Base-by-base conservation (phyloP, 2,329 filamentous ascomycete species). In the Hansfordia pulvinata region DNA sequence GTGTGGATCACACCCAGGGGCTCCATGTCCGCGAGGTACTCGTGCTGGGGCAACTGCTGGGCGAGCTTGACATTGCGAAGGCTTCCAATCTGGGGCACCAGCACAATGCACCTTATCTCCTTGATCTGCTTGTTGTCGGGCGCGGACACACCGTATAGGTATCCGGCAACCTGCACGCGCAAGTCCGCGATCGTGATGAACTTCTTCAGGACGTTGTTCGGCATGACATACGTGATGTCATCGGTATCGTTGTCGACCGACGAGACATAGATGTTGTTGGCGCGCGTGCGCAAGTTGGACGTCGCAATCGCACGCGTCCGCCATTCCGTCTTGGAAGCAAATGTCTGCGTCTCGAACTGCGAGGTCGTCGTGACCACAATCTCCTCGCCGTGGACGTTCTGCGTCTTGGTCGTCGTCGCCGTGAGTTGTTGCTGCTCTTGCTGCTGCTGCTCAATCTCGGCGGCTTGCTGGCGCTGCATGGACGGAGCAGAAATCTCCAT, bases 401-500 rank as follows among this genome's bases (percentile, higher is more conserved):
- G 86, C 0, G 90, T 98, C 68, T 93, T 94, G 27, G 92, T 98
- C 0, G 90, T 96, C 12, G 94, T 88, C 10, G 90, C 90, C 17
- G 90, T 98, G 42, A 98, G 68, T 49, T 98, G 90, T 47, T 85
- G 79, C 54, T 94, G 85, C 50, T 98, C 90, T 50, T 94, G 78
- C 51, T 96, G 85, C 54, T 96, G 90, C 66, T 94, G 94, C 62
- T 98, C 92, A 41, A 98, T 93, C 54, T 98, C 90, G 33, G 90
- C 88, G 11, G 90, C 90, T 55, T 96, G 90, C 55, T 98, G 92
- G 47, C 92, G 77, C 59, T 98, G 90, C 76, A 98, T 80, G 2
- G 88, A 96, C 14, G 90, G 90, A 16, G 90, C 92, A 32, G 84
- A 93, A 32, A 98, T 98, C 52, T 98, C 92, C 92, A 98, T 98